Base-by-base conservation (phyloP, 768 basidiomycete genomes). In the Boletellus emodensis region DNA sequence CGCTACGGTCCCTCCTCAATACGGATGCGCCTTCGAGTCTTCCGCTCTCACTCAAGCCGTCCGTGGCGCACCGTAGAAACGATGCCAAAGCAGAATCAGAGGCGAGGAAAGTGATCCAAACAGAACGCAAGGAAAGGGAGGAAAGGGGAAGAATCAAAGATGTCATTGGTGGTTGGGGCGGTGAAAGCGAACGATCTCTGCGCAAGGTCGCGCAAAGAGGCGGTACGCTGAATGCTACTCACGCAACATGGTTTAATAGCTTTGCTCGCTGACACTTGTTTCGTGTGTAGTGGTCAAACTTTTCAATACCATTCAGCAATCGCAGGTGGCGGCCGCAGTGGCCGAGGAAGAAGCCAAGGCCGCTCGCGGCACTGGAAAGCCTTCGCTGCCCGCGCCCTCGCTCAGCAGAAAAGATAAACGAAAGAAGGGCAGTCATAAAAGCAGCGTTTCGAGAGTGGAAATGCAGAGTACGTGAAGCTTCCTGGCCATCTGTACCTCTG, bases 141-240 rank as follows among this genome's bases (percentile, higher is more conserved):
- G 87, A 88, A 55, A 82, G 74, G 54, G 80, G 81, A 12, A 72
- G 81, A 49, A 76, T 87, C 56, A 78, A 71, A 36, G 84, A 87
- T 64, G 81, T 83, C 14, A 90, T 88, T 63, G 90, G 84, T 50
- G 92, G 91, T 37, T 96, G 93, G 94, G 94, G 88, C 28, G 86
- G 79, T 12, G 87, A 89, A 67, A 81, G 80, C 68, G 91, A 85
- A 72, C 80, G 80, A 67, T 85, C 78, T 52, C 73, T 83, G 61
- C 81, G 79, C 66, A 97, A 87, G 75, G 90, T 80, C 67, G 95
- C 85, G 56, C 96, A 85, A 71, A 75, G 88, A 65, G 88, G 88
- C 69, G 88, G 88, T 88, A 65, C 44, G 79, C 59, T 17, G 12
- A 35, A 37, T 33, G 32, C 20, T 15, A 26, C 44, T 41, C 6